Percentiles rank a stretch among this genome's conserved stretches.
These are phyloP conservation scores for Brettanomyces nanus DNA, from an alignment of 805 yeast genomes.

Conservation along the genomic window DNA sequence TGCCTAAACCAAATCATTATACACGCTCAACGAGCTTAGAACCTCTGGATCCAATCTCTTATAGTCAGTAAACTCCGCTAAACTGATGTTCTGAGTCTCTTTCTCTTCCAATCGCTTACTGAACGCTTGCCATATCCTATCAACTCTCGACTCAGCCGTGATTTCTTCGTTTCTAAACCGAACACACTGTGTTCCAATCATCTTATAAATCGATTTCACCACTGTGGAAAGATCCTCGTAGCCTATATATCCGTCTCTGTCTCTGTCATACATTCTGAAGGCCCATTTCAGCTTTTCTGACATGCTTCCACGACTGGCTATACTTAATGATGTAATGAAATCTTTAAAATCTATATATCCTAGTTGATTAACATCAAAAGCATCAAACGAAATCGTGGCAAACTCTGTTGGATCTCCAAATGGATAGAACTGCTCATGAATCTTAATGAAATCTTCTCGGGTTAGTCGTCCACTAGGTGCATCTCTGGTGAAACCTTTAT, in stretches of 20 bases:
- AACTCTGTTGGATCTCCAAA: slow-evolving; percentile 95
- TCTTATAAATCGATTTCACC: slow-evolving; percentile 77
- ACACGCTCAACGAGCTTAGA: slow-evolving; percentile 61
- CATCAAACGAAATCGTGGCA: slow-evolving; percentile 80
- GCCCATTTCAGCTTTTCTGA: slow-evolving; percentile 89
- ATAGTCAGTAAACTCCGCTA: slow-evolving; percentile 79
- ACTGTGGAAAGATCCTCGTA: slow-evolving; percentile 76
- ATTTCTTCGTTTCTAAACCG: slow-evolving; percentile 79
- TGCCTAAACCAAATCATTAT: slow-evolving; percentile 19
- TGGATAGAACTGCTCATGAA: slow-evolving; percentile 95
- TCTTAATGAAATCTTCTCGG: slow-evolving; percentile 80
- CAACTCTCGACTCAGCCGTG: slow-evolving; percentile 83
- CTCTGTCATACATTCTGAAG: slow-evolving; percentile 77
- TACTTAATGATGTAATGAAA: slow-evolving; percentile 78
- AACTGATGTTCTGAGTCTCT: slow-evolving; percentile 57
- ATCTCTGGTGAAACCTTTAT: slow-evolving; percentile 89
- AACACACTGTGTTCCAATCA: slow-evolving; percentile 89
- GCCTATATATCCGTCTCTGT: slow-evolving; percentile 66
- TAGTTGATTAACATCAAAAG: slow-evolving; percentile 73
- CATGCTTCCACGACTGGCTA: slow-evolving; percentile 76
- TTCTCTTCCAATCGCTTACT: slow-evolving; percentile 57
- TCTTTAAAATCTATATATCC: slow-evolving; percentile 88
- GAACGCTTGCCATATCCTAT: slow-evolving; percentile 55
- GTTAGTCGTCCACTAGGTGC: slow-evolving; percentile 87
- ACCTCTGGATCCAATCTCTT: slow-evolving; percentile 73